These are phyloP conservation scores for Phytophthora sp. DNA, from an alignment of 352 stramenopile genomes.

Conservation along the genomic window DNA sequence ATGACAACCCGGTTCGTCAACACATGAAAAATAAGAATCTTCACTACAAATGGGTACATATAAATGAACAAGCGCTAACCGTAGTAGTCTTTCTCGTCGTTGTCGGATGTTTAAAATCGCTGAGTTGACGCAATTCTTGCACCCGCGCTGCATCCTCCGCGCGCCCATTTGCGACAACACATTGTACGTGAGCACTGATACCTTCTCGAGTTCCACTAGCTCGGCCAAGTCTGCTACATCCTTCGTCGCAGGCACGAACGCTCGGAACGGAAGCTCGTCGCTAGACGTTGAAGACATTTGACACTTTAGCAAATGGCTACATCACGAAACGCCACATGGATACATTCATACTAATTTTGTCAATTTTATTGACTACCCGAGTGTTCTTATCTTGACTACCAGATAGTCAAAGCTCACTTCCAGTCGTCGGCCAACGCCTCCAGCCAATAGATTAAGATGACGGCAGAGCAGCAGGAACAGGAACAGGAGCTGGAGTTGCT, in stretches of 20 bases:
- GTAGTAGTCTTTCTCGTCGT: constrained; percentile 60
- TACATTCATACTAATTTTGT: neutral
- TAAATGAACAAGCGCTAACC: no score
- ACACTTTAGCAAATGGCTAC: neutral
- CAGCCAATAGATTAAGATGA: constrained; percentile 19
- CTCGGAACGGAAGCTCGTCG: constrained; percentile 29
- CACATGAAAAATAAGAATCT: no score
- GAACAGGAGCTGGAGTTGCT: constrained; percentile 38
- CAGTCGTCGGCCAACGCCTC: constrained; percentile 11
- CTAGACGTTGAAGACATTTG: neutral
- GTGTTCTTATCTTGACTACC: no score
- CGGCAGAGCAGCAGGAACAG: constrained; percentile 12
- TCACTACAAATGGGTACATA: no score
- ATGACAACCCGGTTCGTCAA: no score
- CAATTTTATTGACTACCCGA: neutral
- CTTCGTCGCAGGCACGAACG: constrained; percentile 52
- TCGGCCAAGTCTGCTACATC: constrained; percentile 51
- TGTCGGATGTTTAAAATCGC: constrained; percentile 62
- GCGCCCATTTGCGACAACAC: constrained; percentile 83
- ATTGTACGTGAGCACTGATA: constrained; percentile 84
- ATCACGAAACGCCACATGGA: constrained; percentile 4
- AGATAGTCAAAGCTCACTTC: constrained; percentile 21
- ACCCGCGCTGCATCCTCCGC: constrained; percentile 47
- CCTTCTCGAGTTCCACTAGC: constrained; percentile 59
- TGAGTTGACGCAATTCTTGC: constrained; percentile 55